Evolutionary conservation across 2,329 filamentous ascomycete genomes (phyloP).

Genomic region (Clarireedia hainanense): DNA sequence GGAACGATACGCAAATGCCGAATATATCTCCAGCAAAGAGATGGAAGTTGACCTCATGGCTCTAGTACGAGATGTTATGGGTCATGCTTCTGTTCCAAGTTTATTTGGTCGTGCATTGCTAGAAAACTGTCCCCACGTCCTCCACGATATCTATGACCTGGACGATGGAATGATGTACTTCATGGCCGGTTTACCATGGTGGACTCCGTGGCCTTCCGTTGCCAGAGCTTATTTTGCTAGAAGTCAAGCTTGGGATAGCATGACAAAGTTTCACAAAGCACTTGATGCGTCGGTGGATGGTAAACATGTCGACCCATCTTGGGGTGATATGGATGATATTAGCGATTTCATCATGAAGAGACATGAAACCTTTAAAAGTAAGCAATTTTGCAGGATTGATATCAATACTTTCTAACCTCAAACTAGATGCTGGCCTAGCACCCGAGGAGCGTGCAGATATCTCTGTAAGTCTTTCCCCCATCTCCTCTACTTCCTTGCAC

Average conservation of each 20-base stretch:
- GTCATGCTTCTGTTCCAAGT: conserved; percentile 39
- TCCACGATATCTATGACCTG: conserved; percentile 47
- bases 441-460: conserved; percentile 34
- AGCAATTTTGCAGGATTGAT: conserved; percentile 15
- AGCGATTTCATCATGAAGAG: conserved; percentile 37
- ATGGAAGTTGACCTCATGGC: conserved; percentile 45
- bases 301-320: conserved; percentile 33
- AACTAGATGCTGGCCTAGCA: not conserved
- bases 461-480: conserved; percentile 23
- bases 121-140: conserved; percentile 42
- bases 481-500: not conserved
- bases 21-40: conserved; percentile 35
- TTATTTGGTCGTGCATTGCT: conserved; percentile 45
- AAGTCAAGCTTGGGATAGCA: conserved; percentile 32
- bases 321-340: conserved; percentile 41
- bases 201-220: conserved; percentile 44
- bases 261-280: conserved; percentile 36
- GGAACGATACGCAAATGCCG: conserved; percentile 46
- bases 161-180: conserved; percentile 47
- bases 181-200: conserved; percentile 46
- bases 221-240: conserved; percentile 40
- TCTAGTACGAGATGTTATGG: conserved; percentile 50
- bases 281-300: conserved; percentile 36
- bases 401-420: conserved; percentile 12
- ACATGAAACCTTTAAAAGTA: conserved; percentile 33